phyloP scores from a whole-genome alignment of 768 basidiomycete species.

The Hysterangium stoloniferum region DNA sequence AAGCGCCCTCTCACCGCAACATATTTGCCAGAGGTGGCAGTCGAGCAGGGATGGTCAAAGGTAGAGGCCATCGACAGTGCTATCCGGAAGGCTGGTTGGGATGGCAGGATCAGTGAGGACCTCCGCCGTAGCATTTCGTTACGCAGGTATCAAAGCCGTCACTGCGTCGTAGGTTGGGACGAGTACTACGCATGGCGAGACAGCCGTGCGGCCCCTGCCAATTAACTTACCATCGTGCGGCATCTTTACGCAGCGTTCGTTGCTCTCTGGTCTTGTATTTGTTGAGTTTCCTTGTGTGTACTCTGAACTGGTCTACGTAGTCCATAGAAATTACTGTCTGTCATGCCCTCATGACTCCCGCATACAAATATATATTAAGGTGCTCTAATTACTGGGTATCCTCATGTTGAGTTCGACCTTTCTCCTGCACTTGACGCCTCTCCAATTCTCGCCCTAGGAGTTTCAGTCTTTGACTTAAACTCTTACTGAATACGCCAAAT shows the following conservation, averaged over 20 bases:
- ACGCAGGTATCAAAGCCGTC: slow-evolving; percentile 74
- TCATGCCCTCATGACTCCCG: too few species aligned
- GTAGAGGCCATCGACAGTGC: slow-evolving; percentile 85
- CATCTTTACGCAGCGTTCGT: not conserved
- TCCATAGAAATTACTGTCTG: not conserved
- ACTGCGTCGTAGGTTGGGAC: slow-evolving; percentile 60
- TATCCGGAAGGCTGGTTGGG: slow-evolving; percentile 91
- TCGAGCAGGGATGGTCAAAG: slow-evolving; percentile 92
- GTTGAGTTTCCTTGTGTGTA: not conserved
- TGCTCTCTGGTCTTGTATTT: not conserved
- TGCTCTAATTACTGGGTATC: too few species aligned
- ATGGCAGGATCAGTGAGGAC: slow-evolving; percentile 73
- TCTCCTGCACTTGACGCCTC: slow-evolving; percentile 5
- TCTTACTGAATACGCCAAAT: slow-evolving; percentile 5
- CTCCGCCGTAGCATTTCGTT: slow-evolving; percentile 67
- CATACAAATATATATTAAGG: too few species aligned
- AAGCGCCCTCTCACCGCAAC: slow-evolving; percentile 72
- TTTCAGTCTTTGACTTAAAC: slow-evolving; percentile 36
- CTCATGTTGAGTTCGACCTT: too few species aligned
- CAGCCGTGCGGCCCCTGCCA: too few species aligned
- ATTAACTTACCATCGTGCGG: too few species aligned
- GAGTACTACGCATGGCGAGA: slow-evolving; percentile 75
- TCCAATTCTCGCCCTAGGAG: slow-evolving; percentile 38
- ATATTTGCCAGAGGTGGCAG: slow-evolving; percentile 88
- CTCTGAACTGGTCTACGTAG: not conserved